Base-by-base conservation (phyloP, 1,284 basidiomycete genomes). In the Thecaphora thlaspeos region DNA sequence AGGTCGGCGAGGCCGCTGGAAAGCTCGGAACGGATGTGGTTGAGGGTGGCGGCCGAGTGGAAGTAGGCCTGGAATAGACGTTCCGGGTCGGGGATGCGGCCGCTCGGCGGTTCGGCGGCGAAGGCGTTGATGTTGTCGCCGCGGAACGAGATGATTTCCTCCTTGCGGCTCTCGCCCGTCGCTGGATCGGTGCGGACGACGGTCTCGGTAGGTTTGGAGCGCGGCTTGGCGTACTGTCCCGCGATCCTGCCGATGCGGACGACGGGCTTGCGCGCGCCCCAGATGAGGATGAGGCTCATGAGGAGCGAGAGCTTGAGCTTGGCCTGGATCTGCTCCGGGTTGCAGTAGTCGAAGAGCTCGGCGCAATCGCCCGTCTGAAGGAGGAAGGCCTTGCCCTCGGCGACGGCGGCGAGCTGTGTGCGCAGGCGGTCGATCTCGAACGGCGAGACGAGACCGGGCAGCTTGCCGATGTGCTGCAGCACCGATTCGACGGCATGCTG, bases 301-400 rank as follows among this genome's bases (percentile, higher is more conserved):
- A 93, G 89, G 8, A 98, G 83, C 66, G 95, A 90, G 22, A 98
- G 84, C 5, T 92, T 93, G 49, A 98, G 87, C 78, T 96, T 95
- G 48, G 88, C 87, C 45, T 92, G 87, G 66, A 98, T 93, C 58
- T 93, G 93, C 80, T 91, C 86, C 0, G 90, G 91, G 79, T 94
- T 73, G 71, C 80, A 80, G 48, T 80, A 80, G 43, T 77, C 72
- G 49, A 81, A 81, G 8, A 80, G 71, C 66, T 81, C 93, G 21
- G 93, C 94, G 71, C 93, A 98, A 77, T 98, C 95, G 11, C 94
- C 95, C 2, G 93, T 92, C 67, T 98, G 94, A 0, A 98, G 84
- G 26, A 98, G 82, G 80, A 98, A 98, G 0, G 91, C 91, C 73
- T 70, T 60, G 22, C 73, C 73, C 17, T 70, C 67, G 9, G 75